Base-by-base conservation (phyloP, 2,329 filamentous ascomycete genomes). In the Xylaria multiplex region DNA sequence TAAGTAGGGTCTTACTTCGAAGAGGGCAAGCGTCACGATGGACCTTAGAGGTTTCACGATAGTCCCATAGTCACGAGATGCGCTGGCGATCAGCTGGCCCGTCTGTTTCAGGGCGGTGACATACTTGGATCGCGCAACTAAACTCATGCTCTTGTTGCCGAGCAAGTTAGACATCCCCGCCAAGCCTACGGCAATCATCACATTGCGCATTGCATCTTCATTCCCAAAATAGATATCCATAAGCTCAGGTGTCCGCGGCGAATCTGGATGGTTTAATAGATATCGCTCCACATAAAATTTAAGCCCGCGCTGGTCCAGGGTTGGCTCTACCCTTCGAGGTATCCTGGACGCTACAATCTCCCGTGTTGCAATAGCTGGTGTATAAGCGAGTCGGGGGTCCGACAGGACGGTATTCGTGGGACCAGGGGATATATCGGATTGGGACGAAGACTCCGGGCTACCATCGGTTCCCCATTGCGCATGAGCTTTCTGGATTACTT, bases 11-110 rank as follows among this genome's bases (percentile, higher is more conserved):
- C 53, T 72, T 77, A 89, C 87, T 81, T 90, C 87, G 67, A 87
- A 90, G 74, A 89, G 80, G 53, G 86, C 86, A 69, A 90, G 81
- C 70, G 87, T 81, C 48, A 90, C 79, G 35, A 89, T 84, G 7
- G 83, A 77, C 32, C 83, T 81, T 69, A 87, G 80, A 16, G 85
- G 80, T 46, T 60, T 66, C 37, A 65, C 24, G 9, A 84, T 80
- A 52, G 83, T 77, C 24, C 83, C 45, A 19, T 58, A 63, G 42
- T 71, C 59, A 77, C 76, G 42, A 76, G 70, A 77, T 70, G 40
- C 78, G 72, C 61, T 73, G 71, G 64, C 70, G 54, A 86, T 77
- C 6, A 82, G 73, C 63, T 79, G 75, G 6, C 81, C 79, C 2
- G 82, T 84, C 59, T 82, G 78, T 46, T 81, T 82, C 43, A 90